phyloP scores from a whole-genome alignment of 164 flowering plant species.

The Vitis rotundifolia region DNA sequence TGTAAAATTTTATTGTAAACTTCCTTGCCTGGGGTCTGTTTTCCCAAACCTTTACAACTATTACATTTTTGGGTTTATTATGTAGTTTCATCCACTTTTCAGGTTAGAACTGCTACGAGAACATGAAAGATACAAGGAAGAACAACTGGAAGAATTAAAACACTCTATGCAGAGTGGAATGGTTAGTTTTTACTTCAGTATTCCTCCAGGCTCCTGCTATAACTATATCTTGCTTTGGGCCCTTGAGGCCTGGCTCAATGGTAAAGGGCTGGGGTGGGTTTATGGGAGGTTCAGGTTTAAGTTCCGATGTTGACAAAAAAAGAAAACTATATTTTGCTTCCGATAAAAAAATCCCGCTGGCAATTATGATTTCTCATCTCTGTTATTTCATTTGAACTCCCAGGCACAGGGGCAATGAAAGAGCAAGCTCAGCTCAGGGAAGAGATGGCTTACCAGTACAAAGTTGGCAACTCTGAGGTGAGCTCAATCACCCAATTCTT shows the following conservation, averaged over 20 bases:
- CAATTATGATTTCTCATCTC: not conserved
- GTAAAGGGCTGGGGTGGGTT: too few species aligned
- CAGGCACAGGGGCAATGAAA: conserved; percentile 96
- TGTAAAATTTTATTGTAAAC: too few species aligned
- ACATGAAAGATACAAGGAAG: conserved; percentile 83
- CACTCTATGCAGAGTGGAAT: conserved; percentile 87
- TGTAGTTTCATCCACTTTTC: conserved; percentile 10
- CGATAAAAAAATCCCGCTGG: too few species aligned
- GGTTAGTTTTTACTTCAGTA: conserved; percentile 40
- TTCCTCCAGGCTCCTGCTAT: not conserved
- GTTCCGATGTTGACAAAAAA: too few species aligned
- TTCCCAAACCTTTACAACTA: not conserved
- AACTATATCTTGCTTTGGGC: not conserved
- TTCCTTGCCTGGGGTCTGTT: not conserved
- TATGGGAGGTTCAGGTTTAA: too few species aligned
- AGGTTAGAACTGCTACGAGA: conserved; percentile 74
- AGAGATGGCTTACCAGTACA: conserved; percentile 91
- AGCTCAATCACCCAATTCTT: not conserved
- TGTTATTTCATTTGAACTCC: conserved; percentile 5
- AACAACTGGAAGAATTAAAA: conserved; percentile 69
- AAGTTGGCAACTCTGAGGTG: conserved; percentile 93
- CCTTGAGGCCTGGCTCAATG: too few species aligned
- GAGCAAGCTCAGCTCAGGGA: conserved; percentile 91
- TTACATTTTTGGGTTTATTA: not conserved
- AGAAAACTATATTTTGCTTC: too few species aligned